Percentiles rank a stretch among this genome's conserved stretches.
phyloP scores from a whole-genome alignment of 805 yeast genomes.

The Clavispora asparagi region DNA sequence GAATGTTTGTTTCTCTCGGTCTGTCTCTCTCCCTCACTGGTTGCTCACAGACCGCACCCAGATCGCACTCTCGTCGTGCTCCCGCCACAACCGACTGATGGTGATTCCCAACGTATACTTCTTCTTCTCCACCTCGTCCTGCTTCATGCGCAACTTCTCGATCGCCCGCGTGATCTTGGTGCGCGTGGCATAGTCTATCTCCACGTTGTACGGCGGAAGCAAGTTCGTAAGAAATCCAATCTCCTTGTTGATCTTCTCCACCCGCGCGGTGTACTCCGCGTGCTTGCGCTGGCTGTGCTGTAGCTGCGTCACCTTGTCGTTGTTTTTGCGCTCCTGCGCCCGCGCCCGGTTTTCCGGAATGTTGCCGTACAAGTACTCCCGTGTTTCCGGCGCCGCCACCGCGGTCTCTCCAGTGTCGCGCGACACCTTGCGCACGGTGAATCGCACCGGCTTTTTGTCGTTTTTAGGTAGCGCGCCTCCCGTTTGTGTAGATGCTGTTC shows the following conservation, averaged over 20 bases:
- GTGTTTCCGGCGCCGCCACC: slow-evolving; percentile 1
- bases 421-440: slow-evolving; percentile 17
- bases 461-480: slow-evolving; percentile 3
- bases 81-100: slow-evolving; percentile 40
- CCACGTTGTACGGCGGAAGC: slow-evolving; percentile 41
- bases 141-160: slow-evolving; percentile 33
- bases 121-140: slow-evolving; percentile 38
- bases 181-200: slow-evolving; percentile 37
- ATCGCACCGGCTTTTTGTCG: slow-evolving; percentile 13
- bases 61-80: slow-evolving; percentile 35
- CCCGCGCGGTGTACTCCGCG: slow-evolving; percentile 26
- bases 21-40: not conserved
- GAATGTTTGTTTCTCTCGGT: too few species aligned
- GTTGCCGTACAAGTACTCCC: slow-evolving; percentile 13
- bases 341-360: slow-evolving; percentile 13
- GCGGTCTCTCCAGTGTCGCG: slow-evolving; percentile 6
- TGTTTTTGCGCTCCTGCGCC: slow-evolving; percentile 6
- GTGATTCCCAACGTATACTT: slow-evolving; percentile 38
- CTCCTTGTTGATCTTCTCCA: slow-evolving; percentile 37
- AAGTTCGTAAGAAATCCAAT: slow-evolving; percentile 31
- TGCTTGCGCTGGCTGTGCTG: slow-evolving; percentile 26
- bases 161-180: slow-evolving; percentile 36
- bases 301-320: slow-evolving; percentile 9
- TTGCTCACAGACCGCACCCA: slow-evolving; percentile 32
- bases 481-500: not conserved